phyloP scores from a whole-genome alignment of 768 basidiomycete species.

The Suillus luteus region DNA sequence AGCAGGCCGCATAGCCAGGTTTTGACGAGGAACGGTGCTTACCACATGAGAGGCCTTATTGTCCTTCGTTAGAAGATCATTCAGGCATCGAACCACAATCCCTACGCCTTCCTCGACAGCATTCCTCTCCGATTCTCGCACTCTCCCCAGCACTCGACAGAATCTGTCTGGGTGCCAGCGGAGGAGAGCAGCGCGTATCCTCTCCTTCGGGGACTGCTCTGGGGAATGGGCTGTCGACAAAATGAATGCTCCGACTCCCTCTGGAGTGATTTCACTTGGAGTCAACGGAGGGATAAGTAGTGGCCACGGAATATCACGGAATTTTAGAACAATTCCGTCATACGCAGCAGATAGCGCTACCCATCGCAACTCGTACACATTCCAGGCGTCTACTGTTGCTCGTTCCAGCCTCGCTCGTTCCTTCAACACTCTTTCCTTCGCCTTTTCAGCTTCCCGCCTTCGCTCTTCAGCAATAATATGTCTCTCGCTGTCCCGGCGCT shows the following conservation, averaged over 20 bases:
- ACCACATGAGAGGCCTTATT: constrained; percentile 23
- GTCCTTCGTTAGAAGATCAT: constrained; percentile 57
- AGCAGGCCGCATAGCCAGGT: no score
- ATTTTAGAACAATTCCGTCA: constrained; percentile 44
- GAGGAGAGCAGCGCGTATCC: constrained; percentile 65
- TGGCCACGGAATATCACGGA: constrained; percentile 77
- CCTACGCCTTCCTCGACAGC: constrained; percentile 65
- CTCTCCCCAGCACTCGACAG: constrained; percentile 53
- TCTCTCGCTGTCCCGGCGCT: constrained; percentile 52
- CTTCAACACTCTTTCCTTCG: constrained; percentile 45
- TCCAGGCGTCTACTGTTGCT: constrained; percentile 57
- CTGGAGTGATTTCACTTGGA: constrained; percentile 52
- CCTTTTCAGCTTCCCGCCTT: constrained; percentile 34
- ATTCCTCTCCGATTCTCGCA: constrained; percentile 51
- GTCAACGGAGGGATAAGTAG: constrained; percentile 42
- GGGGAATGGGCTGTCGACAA: constrained; percentile 66
- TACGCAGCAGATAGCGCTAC: constrained; percentile 45
- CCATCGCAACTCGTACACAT: constrained; percentile 68
- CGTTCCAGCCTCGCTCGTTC: constrained; percentile 46
- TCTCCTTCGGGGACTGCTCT: constrained; percentile 59
- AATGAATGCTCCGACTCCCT: constrained; percentile 61
- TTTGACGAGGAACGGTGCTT: constrained; percentile 11
- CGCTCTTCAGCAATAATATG: constrained; percentile 50
- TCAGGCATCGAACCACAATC: constrained; percentile 64
- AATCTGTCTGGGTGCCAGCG: constrained; percentile 86